phyloP scores from a whole-genome alignment of 2,329 filamentous ascomycete genomes.

The Sporothrix pallida region DNA sequence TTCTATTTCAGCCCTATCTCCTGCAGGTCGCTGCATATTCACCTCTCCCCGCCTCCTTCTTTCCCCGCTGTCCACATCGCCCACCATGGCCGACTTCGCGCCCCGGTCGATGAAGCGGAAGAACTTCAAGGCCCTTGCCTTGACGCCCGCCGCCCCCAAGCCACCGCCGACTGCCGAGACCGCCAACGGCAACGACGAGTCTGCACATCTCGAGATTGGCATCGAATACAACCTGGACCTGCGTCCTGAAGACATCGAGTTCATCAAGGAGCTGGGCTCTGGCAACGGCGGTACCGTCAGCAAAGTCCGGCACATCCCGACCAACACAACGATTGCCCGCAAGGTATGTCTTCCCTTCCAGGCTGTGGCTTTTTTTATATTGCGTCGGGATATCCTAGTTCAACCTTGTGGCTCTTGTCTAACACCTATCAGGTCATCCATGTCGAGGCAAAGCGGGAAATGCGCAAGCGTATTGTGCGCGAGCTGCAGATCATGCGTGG shows the following conservation, averaged over 20 bases:
- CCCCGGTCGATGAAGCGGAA: conserved; percentile 95
- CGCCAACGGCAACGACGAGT: conserved; percentile 64
- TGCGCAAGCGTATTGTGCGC: conserved; percentile 94
- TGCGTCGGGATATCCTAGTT: too few species aligned
- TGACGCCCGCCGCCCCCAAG: conserved; percentile 79
- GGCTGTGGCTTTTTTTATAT: neutral
- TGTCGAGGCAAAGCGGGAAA: conserved; percentile 96
- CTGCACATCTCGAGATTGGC: conserved; percentile 84
- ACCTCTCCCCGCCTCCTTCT: neutral
- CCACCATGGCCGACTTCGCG: conserved; percentile 67
- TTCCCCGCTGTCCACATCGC: conserved; percentile 2
- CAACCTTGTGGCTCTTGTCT: too few species aligned
- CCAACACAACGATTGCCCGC: conserved; percentile 94
- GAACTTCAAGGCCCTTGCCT: conserved; percentile 91
- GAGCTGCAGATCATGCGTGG: conserved; percentile 98
- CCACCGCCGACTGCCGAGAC: conserved; percentile 73
- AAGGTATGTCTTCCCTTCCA: conserved; percentile 67
- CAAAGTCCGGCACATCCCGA: conserved; percentile 94
- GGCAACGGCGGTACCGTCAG: conserved; percentile 98
- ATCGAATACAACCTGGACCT: conserved; percentile 96
- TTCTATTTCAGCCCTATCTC: too few species aligned
- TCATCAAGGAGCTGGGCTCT: conserved; percentile 91
- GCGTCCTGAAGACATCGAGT: conserved; percentile 87
- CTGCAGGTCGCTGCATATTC: neutral
- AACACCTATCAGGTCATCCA: conserved; percentile 76